Conservation (phyloP, 2,329 filamentous ascomycete genomes). For the Chaetomium strumarium region DNA sequence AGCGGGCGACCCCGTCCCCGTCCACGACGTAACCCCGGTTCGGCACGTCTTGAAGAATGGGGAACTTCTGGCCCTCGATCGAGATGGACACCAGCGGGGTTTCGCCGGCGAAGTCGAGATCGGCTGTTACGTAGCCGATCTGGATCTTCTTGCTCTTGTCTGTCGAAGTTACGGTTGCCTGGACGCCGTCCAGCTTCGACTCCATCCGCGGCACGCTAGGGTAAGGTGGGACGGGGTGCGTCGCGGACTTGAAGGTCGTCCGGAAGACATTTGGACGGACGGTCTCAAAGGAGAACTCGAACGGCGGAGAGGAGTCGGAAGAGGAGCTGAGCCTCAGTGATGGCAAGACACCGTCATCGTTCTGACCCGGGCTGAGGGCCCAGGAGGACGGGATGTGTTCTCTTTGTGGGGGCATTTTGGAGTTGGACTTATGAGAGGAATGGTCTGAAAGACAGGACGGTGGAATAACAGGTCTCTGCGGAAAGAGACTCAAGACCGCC, state of each 20-base stretch:
- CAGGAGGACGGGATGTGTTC: slow-evolving; percentile 2
- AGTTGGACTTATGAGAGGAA: not conserved
- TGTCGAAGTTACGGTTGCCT: not conserved
- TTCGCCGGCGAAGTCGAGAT: not conserved
- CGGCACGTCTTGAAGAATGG: slow-evolving; percentile 5
- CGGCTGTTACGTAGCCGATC: slow-evolving; percentile 1
- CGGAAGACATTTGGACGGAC: slow-evolving; percentile 7
- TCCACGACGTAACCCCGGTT: slow-evolving; percentile 1
- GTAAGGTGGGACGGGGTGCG: slow-evolving; percentile 1
- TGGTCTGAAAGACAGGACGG: not conserved
- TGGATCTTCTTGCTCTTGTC: slow-evolving; percentile 3
- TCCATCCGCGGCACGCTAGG: slow-evolving; percentile 4
- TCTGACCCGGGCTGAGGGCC: not conserved
- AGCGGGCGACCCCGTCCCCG: not conserved
- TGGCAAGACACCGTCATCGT: not conserved
- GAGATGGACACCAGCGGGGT: slow-evolving; percentile 2
- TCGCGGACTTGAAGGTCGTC: slow-evolving; percentile 2
- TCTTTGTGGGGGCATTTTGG: slow-evolving; percentile 2
- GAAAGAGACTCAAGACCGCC: too few species aligned
- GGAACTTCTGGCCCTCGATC: slow-evolving; percentile 2
- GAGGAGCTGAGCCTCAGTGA: not conserved
- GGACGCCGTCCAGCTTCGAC: not conserved
- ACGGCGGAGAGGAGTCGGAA: slow-evolving; percentile 1
- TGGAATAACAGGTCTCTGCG: not conserved
- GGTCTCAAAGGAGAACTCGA: slow-evolving; percentile 1